Evolutionary conservation across 495 filamentous ascomycete genomes (phyloP).

Genomic region (Penicillium canariense): DNA sequence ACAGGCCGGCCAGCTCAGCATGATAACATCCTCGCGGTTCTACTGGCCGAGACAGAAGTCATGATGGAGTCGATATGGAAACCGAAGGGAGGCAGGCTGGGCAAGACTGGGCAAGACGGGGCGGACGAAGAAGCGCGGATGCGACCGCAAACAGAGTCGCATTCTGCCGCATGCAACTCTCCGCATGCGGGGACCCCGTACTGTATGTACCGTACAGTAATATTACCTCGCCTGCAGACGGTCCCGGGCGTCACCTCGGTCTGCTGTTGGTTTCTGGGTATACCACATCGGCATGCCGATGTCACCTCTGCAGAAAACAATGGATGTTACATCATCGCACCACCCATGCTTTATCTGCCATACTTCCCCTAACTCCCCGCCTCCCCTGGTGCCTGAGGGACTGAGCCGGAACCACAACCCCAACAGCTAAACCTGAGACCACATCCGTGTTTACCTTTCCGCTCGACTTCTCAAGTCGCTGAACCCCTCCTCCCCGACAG

Average conservation of each 20-base stretch:
- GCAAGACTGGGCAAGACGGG: neutral
- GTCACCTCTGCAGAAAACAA: conserved; percentile 14
- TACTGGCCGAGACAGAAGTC: too few relatives aligned
- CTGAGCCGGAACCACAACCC: too few relatives aligned
- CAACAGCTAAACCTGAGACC: too few relatives aligned
- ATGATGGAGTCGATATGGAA: too few relatives aligned
- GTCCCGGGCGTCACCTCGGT: too few relatives aligned
- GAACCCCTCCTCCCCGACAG: neutral
- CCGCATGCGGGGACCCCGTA: conserved; percentile 13
- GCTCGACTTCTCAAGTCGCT: too few relatives aligned
- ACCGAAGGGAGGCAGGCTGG: neutral
- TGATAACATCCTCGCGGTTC: neutral
- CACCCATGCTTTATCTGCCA: conserved; percentile 2
- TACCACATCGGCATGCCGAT: conserved; percentile 34
- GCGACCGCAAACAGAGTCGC: conserved; percentile 18
- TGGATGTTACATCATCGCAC: conserved; percentile 28
- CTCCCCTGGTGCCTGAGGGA: neutral
- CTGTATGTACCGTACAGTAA: neutral
- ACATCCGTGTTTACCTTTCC: too few relatives aligned
- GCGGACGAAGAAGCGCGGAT: neutral
- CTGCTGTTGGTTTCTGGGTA: neutral
- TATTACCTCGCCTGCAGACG: neutral
- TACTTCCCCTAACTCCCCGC: conserved; percentile 6
- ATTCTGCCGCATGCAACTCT: conserved; percentile 15
- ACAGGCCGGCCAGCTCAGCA: neutral